A percentile compares a stretch with the other conserved stretches of the same genome.
These are phyloP conservation scores for Diophrys appendiculata DNA, from an alignment of 73 alveolate genomes.

Conservation along the genomic window DNA sequence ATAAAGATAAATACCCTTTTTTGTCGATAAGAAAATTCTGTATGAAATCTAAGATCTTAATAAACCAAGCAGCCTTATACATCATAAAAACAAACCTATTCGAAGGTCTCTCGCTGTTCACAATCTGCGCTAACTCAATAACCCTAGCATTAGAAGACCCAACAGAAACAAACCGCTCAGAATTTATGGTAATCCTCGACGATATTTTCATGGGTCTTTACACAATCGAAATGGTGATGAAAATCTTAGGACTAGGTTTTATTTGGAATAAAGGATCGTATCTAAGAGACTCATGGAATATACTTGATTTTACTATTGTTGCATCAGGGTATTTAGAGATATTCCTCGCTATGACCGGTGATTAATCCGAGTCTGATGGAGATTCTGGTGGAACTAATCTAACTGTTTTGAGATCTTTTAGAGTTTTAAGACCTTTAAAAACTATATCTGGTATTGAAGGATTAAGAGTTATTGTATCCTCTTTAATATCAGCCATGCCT, in stretches of 20 bases:
- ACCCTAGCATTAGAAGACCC: slow-evolving; percentile 87
- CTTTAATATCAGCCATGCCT: slow-evolving; percentile 85
- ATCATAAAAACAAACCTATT: slow-evolving; percentile 29
- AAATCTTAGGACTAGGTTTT: slow-evolving; percentile 65
- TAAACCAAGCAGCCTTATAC: slow-evolving; percentile 25
- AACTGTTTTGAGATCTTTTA: slow-evolving; percentile 89
- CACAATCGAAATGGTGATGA: slow-evolving; percentile 59
- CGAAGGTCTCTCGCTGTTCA: slow-evolving; percentile 54
- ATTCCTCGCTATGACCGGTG: not conserved
- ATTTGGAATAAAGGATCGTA: slow-evolving; percentile 73
- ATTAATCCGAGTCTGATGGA: not conserved
- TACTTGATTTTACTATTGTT: slow-evolving; percentile 75
- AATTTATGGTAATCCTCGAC: slow-evolving; percentile 19
- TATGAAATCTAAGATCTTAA: slow-evolving; percentile 10
- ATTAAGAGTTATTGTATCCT: slow-evolving; percentile 83
- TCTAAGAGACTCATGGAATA: slow-evolving; percentile 82
- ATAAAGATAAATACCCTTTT: slow-evolving; percentile 60
- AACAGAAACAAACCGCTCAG: slow-evolving; percentile 5
- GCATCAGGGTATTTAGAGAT: slow-evolving; percentile 56
- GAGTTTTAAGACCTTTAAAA: slow-evolving; percentile 96
- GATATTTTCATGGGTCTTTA: slow-evolving; percentile 44
- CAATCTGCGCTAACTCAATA: slow-evolving; percentile 63
- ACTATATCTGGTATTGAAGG: slow-evolving; percentile 93
- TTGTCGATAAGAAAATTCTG: slow-evolving; percentile 36
- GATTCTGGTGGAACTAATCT: slow-evolving; percentile 55